Evolutionary conservation across 768 basidiomycete species (phyloP).

Genomic region (Tricholoma hemisulphureum): DNA sequence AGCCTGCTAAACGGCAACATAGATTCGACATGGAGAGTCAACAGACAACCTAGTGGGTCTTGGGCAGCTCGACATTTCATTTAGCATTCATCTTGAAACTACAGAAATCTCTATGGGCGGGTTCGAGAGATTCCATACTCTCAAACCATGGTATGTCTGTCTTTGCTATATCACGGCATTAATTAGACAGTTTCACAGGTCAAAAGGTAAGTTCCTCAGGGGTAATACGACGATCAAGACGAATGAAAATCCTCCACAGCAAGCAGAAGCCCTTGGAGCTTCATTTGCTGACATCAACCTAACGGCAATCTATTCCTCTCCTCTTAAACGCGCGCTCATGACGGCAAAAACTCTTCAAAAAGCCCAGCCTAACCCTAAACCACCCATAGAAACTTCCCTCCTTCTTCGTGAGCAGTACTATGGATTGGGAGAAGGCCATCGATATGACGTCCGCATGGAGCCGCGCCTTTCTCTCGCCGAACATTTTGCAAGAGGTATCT

Average conservation of each 20-base stretch:
- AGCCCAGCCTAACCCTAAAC: constrained; percentile 46
- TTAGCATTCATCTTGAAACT: constrained; percentile 1
- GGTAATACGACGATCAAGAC: background rate
- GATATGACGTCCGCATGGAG: constrained; percentile 39
- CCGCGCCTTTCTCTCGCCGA: constrained; percentile 37
- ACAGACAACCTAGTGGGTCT: constrained; percentile 66
- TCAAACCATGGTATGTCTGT: constrained; percentile 64
- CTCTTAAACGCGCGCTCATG: constrained; percentile 59
- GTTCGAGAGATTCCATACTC: constrained; percentile 70
- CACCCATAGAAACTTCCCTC: constrained; percentile 44
- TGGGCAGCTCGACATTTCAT: background rate
- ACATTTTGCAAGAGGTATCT: constrained; percentile 52
- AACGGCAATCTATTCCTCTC: constrained; percentile 61
- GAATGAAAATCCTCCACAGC: constrained; percentile 32
- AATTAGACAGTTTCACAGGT: constrained; percentile 35
- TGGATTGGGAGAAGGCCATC: constrained; percentile 66
- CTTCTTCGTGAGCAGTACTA: constrained; percentile 69
- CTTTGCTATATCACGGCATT: background rate
- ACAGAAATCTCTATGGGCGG: constrained; percentile 59
- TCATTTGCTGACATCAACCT: constrained; percentile 49
- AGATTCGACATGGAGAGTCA: constrained; percentile 80
- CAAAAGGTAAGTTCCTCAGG: constrained; percentile 43
- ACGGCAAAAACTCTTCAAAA: constrained; percentile 59
- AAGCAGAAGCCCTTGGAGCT: constrained; percentile 62
- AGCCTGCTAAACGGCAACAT: background rate